A percentile compares a stretch with the other conserved stretches of the same genome.
These are phyloP conservation scores for Tripidium arundinaceum DNA, from an alignment of 202 grass and related monocot genomes.

Conservation along the genomic window DNA sequence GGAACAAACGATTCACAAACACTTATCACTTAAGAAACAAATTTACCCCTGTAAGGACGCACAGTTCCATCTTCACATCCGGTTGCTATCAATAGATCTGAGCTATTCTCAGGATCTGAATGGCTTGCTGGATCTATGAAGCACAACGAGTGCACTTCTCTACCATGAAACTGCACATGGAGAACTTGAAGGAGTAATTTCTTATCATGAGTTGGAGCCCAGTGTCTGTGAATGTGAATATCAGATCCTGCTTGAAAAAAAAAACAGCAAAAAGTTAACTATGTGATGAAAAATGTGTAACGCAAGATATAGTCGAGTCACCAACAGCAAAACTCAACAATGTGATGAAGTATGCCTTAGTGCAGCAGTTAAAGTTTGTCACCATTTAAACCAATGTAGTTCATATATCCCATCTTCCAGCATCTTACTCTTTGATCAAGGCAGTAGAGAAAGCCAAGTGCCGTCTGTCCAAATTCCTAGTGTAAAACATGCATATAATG, in stretches of 20 bases:
- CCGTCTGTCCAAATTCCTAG: too few relatives aligned
- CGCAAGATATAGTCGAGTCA: neutral
- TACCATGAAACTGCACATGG: slow-evolving; percentile 91
- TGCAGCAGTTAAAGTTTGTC: too few relatives aligned
- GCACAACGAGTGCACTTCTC: slow-evolving; percentile 86
- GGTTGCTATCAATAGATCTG: slow-evolving; percentile 60
- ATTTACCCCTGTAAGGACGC: slow-evolving; percentile 75
- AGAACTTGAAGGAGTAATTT: slow-evolving; percentile 66
- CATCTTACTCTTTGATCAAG: too few relatives aligned
- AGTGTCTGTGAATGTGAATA: slow-evolving; percentile 73
- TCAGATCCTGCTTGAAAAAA: slow-evolving; percentile 52
- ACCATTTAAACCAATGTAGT: too few relatives aligned
- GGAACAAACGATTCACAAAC: neutral
- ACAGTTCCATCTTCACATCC: slow-evolving; percentile 95
- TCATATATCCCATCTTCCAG: too few relatives aligned
- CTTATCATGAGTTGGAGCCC: slow-evolving; percentile 52
- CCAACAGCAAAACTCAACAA: neutral
- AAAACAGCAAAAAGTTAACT: neutral
- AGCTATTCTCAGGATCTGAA: slow-evolving; percentile 28
- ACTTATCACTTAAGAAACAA: slow-evolving; percentile 14
- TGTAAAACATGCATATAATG: too few relatives aligned
- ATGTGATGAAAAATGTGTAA: slow-evolving; percentile 12
- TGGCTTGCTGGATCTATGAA: slow-evolving; percentile 52
- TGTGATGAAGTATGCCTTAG: neutral
- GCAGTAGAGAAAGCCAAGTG: too few relatives aligned